Evolutionary conservation across 495 filamentous ascomycete genomes (phyloP).

Genomic region (Clavariopsis aquatica): DNA sequence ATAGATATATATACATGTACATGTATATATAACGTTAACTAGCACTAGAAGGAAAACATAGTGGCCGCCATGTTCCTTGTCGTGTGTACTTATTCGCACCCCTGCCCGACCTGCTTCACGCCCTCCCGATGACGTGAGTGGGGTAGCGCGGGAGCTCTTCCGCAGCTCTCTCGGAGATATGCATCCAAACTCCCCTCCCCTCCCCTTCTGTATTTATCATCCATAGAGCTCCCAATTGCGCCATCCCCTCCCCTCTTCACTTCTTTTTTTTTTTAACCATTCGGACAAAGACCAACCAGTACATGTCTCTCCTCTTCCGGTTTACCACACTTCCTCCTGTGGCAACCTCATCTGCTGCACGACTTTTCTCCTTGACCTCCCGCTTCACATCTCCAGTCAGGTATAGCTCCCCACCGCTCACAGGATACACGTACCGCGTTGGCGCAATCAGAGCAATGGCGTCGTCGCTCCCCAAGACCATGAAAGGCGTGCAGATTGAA

Average conservation of each 20-base stretch:
- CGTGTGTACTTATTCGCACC: no score
- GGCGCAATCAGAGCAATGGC: neutral
- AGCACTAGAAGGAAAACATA: no score
- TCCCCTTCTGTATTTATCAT: neutral
- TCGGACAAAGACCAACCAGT: neutral
- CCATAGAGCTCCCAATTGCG: neutral
- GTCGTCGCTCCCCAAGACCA: slow-evolving; percentile 57
- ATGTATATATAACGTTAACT: no score
- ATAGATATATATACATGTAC: no score
- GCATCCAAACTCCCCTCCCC: neutral
- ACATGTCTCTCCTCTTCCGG: neutral
- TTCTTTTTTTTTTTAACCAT: neutral
- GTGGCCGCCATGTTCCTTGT: no score
- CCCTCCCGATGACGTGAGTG: neutral
- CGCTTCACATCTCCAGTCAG: neutral
- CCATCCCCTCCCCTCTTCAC: neutral
- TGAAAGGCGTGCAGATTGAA: slow-evolving; percentile 75
- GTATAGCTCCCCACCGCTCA: neutral
- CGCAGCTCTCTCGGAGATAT: neutral
- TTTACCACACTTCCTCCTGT: neutral
- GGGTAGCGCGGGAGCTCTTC: neutral
- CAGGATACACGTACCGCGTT: neutral
- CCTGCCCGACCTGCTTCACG: no score
- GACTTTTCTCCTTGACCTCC: slow-evolving; percentile 8
- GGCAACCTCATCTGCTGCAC: neutral